Base-by-base conservation (phyloP, 495 filamentous ascomycete genomes). In the Podospora bellae-mahoneyi region DNA sequence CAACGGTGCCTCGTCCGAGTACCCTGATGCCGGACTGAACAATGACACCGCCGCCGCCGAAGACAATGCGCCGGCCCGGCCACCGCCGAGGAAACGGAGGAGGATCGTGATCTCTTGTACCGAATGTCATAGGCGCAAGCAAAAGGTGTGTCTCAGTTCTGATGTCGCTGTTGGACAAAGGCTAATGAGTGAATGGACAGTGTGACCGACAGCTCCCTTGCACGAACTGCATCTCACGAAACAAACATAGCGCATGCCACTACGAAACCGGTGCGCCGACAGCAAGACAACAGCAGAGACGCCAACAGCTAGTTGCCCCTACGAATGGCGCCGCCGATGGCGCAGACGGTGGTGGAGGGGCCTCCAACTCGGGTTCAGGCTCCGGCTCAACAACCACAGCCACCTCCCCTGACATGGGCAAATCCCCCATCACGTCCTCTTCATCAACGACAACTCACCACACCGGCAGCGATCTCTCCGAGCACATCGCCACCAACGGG, bases 91-190 rank as follows among this genome's bases (percentile, higher is more conserved):
- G 65, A 89, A 89, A 74, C 83, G 89, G 65, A 85, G 84, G 65
- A 83, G 86, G 55, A 82, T 84, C 53, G 83, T 88, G 39, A 85
- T 88, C 26, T 87, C 84, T 0, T 89, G 87, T 69, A 86, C 82
- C 19, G 86, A 89, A 72, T 89, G 87, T 65, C 86, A 89, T 72
- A 77, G 86, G 63, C 80, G 86, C 63, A 89, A 88, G 72, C 86
- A 88, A 74, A 88, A 88, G 83, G 85, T 85, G 20, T 44, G 72
- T 28, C 34, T 18, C 32, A 34, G 32, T 23, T 26, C 30, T 7
- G 4, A 32, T 23, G 28, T 18, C 20, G 13, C 10, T 4, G 18
- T 32, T 64, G 27, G 15, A 48, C 39, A 48, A 48, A 16, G 9
- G 9, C 39, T 48, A 16, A 48, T 48, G 9, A 48, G 2, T 16